Evolutionary conservation across 805 yeast genomes (phyloP).

Genomic region (Ogataea chonburiensis): DNA sequence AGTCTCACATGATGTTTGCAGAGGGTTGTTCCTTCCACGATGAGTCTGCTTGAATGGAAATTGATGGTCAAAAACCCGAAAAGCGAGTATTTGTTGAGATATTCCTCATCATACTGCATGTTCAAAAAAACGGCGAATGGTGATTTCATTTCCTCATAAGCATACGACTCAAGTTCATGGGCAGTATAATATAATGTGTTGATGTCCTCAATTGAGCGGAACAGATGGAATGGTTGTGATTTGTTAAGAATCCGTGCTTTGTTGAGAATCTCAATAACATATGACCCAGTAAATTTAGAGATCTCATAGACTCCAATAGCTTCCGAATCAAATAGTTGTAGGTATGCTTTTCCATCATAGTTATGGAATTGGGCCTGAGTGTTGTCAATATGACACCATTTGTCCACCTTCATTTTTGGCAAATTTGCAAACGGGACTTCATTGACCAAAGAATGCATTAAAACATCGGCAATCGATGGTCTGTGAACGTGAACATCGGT

Average conservation of each 20-base stretch:
- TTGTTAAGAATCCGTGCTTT: slow-evolving; percentile 75
- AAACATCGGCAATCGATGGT: slow-evolving; percentile 71
- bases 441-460: slow-evolving; percentile 88
- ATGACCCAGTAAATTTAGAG: slow-evolving; percentile 30
- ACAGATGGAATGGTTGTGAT: slow-evolving; percentile 82
- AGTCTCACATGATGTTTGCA: slow-evolving; percentile 22
- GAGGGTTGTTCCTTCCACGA: slow-evolving; percentile 29
- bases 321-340: slow-evolving; percentile 29
- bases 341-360: slow-evolving; percentile 27
- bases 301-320: slow-evolving; percentile 25
- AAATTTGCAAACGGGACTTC: slow-evolving; percentile 69
- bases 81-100: slow-evolving; percentile 35
- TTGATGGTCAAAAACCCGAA: slow-evolving; percentile 29
- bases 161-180: slow-evolving; percentile 55
- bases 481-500: slow-evolving; percentile 30
- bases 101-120: slow-evolving; percentile 39
- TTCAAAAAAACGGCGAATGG: slow-evolving; percentile 69
- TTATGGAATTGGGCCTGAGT: slow-evolving; percentile 49
- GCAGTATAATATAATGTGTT: slow-evolving; percentile 61
- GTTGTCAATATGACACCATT: slow-evolving; percentile 64
- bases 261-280: slow-evolving; percentile 55
- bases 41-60: slow-evolving; percentile 21
- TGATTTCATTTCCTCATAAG: slow-evolving; percentile 55
- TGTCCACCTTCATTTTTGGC: slow-evolving; percentile 66
- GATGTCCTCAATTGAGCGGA: slow-evolving; percentile 42